Evolutionary conservation across 805 yeast genomes (phyloP).

Genomic region (Kodamaea kakaduensis): DNA sequence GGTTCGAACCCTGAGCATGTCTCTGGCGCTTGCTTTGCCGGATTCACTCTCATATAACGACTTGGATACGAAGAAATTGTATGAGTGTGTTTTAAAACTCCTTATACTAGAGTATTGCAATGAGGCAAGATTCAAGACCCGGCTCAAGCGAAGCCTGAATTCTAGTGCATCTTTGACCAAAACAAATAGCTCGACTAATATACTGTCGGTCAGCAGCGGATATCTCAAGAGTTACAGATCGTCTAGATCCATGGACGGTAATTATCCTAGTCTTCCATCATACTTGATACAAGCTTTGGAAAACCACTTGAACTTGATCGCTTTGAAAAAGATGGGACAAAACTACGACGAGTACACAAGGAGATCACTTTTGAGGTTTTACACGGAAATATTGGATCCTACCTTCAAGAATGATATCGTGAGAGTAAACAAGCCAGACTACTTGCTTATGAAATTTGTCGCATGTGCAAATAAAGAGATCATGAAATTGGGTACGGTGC

Average conservation of each 20-base stretch:
- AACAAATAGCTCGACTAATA: constrained; percentile 1
- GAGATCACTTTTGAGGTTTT: constrained; percentile 56
- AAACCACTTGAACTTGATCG: constrained; percentile 39
- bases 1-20: constrained; percentile 6
- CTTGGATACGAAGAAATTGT: constrained; percentile 32
- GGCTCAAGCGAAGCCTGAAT: constrained; percentile 12
- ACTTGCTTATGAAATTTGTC: constrained; percentile 50
- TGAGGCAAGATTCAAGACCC: constrained; percentile 58
- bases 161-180: constrained; percentile 1
- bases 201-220: not conserved
- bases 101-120: constrained; percentile 56
- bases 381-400: constrained; percentile 56
- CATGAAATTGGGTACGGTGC: constrained; percentile 35
- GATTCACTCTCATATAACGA: constrained; percentile 13
- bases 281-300: constrained; percentile 38
- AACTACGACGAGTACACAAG: constrained; percentile 47
- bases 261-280: constrained; percentile 34
- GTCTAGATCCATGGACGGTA: constrained; percentile 8
- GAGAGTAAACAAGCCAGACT: constrained; percentile 36
- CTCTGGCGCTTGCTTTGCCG: constrained; percentile 9
- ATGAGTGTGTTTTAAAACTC: constrained; percentile 51
- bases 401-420: constrained; percentile 30
- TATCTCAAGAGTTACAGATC: constrained; percentile 11
- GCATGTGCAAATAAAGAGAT: constrained; percentile 51
- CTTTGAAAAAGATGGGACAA: constrained; percentile 38